Conservation (phyloP, 2,329 filamentous ascomycete genomes). For the Alternaria sp. region DNA sequence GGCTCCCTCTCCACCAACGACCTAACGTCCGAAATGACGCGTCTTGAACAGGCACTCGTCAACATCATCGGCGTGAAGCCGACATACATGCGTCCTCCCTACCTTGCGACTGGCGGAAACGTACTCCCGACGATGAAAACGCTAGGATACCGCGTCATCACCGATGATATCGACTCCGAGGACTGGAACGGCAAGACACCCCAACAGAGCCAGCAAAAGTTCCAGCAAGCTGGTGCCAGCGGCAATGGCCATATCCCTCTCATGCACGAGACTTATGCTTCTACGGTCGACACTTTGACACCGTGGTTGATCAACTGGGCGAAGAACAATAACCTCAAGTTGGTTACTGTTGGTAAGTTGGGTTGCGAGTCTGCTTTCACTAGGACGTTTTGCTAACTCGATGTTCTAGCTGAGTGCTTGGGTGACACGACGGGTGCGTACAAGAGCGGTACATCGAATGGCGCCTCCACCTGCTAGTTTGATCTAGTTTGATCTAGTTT, state of each 20-base stretch:
- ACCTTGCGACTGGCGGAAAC: conserved; percentile 46
- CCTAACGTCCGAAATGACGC: conserved; percentile 45
- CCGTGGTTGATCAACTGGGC: conserved; percentile 52
- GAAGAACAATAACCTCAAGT: conserved; percentile 47
- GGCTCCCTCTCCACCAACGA: conserved; percentile 42
- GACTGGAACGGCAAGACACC: conserved; percentile 49
- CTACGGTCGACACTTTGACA: conserved; percentile 46
- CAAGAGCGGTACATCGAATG: conserved; percentile 35
- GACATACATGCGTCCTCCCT: conserved; percentile 51
- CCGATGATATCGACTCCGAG: conserved; percentile 45
- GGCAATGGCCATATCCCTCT: conserved; percentile 50
- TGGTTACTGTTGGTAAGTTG: conserved; percentile 48
- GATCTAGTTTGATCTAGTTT: conserved; percentile 12
- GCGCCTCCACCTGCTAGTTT: conserved; percentile 31
- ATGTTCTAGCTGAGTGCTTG: conserved; percentile 39
- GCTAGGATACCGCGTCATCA: conserved; percentile 49
- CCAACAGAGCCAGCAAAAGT: conserved; percentile 45
- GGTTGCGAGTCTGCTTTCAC: neutral
- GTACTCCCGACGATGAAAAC: conserved; percentile 47
- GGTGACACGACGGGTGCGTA: conserved; percentile 44
- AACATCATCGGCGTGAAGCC: conserved; percentile 51
- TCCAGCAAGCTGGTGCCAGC: conserved; percentile 43
- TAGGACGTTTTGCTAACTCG: conserved; percentile 20
- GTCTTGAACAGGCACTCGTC: conserved; percentile 46
- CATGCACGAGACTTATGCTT: conserved; percentile 49